Conservation (phyloP, 2,329 filamentous ascomycete genomes). For the Aspergillus sp. region DNA sequence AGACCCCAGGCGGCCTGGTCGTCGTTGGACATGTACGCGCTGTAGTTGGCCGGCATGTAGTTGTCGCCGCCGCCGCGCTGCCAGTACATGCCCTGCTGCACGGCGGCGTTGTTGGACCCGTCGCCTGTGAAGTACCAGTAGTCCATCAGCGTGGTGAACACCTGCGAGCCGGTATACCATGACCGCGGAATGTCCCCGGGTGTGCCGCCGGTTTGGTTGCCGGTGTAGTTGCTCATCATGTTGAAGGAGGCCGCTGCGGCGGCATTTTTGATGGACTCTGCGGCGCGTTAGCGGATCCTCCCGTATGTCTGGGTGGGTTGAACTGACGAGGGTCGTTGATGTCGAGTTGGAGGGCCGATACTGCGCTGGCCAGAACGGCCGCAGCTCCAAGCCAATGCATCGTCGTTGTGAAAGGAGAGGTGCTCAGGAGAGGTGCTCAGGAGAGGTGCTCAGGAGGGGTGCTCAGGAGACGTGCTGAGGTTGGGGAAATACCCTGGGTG, state of each 20-base stretch:
- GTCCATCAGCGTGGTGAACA: conserved; percentile 66
- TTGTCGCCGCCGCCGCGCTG: conserved; percentile 70
- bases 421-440: too few species aligned
- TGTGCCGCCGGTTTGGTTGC: conserved; percentile 43
- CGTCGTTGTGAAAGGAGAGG: background rate
- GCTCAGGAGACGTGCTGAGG: too few species aligned
- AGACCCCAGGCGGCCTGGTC: conserved; percentile 74
- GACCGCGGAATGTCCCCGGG: conserved; percentile 47
- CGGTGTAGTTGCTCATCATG: conserved; percentile 51
- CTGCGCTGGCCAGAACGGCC: background rate
- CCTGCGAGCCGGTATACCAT: conserved; percentile 69
- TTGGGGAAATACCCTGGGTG: too few species aligned
- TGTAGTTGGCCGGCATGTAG: conserved; percentile 66
- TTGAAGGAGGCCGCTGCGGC: conserved; percentile 39
- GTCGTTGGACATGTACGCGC: conserved; percentile 43
- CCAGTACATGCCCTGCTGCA: conserved; percentile 64
- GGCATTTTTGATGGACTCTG: conserved; percentile 42
- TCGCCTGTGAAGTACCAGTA: conserved; percentile 82
- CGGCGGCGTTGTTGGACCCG: conserved; percentile 66
- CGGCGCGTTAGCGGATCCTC: background rate
- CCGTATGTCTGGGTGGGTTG: too few species aligned
- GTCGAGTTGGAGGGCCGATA: background rate
- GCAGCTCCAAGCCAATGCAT: background rate
- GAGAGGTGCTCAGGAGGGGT: too few species aligned
- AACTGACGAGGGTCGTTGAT: background rate